phyloP scores from a whole-genome alignment of 1,284 basidiomycete genomes.

The Flammula alnicola region DNA sequence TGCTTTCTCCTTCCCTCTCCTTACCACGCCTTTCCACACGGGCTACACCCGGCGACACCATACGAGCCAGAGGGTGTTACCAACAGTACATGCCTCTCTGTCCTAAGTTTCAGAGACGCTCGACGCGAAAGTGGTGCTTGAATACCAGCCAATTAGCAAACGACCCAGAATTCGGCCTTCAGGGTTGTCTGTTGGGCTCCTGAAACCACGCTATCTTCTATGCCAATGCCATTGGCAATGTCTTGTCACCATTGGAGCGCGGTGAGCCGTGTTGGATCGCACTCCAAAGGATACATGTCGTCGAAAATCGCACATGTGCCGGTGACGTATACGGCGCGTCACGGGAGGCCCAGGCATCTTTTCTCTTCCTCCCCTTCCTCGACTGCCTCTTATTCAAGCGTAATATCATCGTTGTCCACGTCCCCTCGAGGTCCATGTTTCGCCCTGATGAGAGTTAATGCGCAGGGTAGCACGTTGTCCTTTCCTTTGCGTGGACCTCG shows the following conservation, averaged over 20 bases:
- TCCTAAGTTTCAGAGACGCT: too few relatives aligned
- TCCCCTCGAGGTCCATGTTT: too few relatives aligned
- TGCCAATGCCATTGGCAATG: background rate
- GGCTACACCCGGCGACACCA: too few relatives aligned
- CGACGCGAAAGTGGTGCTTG: too few relatives aligned
- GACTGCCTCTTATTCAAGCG: background rate
- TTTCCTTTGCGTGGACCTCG: too few relatives aligned
- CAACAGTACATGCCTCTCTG: too few relatives aligned
- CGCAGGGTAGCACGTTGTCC: background rate
- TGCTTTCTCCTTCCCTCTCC: background rate
- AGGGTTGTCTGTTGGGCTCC: background rate
- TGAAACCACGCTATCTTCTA: background rate
- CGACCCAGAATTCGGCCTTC: too few relatives aligned
- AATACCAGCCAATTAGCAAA: too few relatives aligned
- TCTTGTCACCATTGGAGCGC: background rate
- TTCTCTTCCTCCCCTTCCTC: background rate
- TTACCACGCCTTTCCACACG: too few relatives aligned
- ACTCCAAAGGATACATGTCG: background rate
- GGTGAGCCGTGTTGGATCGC: background rate
- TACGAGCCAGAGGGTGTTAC: too few relatives aligned
- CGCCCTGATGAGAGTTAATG: background rate
- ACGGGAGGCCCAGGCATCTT: background rate
- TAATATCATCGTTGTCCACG: too few relatives aligned
- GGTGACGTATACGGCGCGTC: background rate
- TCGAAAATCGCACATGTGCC: background rate